Base-by-base conservation (phyloP, 139 green algal species). In the Desmodesmus armatus region DNA sequence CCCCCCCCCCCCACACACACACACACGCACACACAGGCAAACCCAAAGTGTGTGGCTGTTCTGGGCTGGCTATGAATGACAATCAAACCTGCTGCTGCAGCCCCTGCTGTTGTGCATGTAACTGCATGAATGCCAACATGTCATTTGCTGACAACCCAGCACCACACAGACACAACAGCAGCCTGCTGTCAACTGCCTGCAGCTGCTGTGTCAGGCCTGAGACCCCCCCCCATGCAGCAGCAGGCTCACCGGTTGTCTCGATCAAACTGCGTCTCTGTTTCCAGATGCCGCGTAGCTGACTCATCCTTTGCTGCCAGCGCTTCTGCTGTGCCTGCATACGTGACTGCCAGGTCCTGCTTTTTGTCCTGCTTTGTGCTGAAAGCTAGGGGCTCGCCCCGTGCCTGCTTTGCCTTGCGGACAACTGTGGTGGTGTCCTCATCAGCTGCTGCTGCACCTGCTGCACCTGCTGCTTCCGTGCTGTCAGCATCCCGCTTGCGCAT, bases 261-360 rank as follows among this genome's bases (percentile, higher is more conserved):
- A 78, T 98, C 93, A 44, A 89, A 91, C 66, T 94, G 83, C 3
- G 95, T 98, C 79, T 97, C 94, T 29, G 92, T 96, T 75, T 98
- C 92, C 29, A 96, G 78, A 1, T 27, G 33, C 0, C 85, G 51
- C 0, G 94, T 97, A 0, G 93, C 96, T 5, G 89, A 86, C 31
- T 86, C 53, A 87, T 97, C 93, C 1, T 58, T 84, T 0, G 60
- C 84, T 23, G 80, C 65, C 23, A 88, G 85, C 2, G 89, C 75
- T 47, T 58, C 62, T 33, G 49, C 77, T 27, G 39, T 89, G 74
- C 86, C 85, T 7, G 87, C 85, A 69, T 83, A 94, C 1, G 66
- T 75, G 17, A 92, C 86, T 33, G 47, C 29, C 9, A 88, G 43
- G 13, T 85, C 78, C 37, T 80, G 47, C 31, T 88, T 75, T 4